Base-by-base conservation (phyloP, 352 stramenopile species). In the Aphanomyces stellatus region DNA sequence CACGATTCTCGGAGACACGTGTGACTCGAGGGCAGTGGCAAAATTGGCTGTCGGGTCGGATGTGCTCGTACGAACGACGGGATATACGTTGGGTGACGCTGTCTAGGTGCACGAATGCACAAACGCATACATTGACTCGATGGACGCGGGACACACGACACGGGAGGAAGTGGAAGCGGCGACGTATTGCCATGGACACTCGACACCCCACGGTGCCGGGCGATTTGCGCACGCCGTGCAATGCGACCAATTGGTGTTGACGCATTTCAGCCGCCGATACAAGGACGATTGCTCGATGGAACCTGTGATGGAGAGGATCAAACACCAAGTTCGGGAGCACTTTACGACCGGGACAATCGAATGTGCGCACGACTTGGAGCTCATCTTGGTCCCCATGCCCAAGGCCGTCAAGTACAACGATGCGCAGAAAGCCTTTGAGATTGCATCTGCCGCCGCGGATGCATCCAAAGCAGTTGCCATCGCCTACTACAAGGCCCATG, bases 231-330 rank as follows among this genome's bases (percentile, higher is more conserved):
- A 30, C 2, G 57, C 57, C 13, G 5, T 65, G 1, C 22, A 11
- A 27, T 37, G 28, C 25, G 22, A 13, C 27, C 57, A 35, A 24
- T 41, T 65, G 5, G n/a, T 65, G 1, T 30, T 65, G 1, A 65
- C 57, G 2, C 57, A 65, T 30, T 65, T 65, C 53, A 65, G 57
- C 22, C 57, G 57, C 4, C 57, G 57, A 35, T 65, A 65, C 57
- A 37, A 41, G 4, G 57, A 65, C 30, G 57, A 65, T 30, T 10
- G 15, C 24, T 65, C 57, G 33, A 65, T 65, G 57, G 34, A 53
- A 1, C 41, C 27, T n/a, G 57, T 37, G 1, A 65, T 65, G 57
- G 28, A 30, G 4, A 27, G 11, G 4, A 65, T 65, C 19, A 46
- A 46, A 15, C 5, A 11, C 4, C 41, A 65, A 22, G 51, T 33